phyloP scores from a whole-genome alignment of 2,329 filamentous ascomycete genomes.

The Remersonia thermophila region DNA sequence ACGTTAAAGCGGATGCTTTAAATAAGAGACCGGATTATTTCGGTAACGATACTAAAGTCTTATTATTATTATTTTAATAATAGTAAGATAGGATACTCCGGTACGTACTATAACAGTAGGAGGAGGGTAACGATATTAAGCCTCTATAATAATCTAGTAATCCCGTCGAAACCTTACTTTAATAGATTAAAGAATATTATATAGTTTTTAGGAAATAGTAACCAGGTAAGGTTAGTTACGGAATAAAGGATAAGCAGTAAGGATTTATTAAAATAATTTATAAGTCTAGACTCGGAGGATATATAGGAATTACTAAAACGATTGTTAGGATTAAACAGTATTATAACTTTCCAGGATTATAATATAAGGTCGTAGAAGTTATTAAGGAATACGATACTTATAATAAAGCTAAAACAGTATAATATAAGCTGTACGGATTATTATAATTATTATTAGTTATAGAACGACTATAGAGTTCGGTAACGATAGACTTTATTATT shows the following conservation, averaged over 20 bases:
- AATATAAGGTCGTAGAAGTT: background rate
- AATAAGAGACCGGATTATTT: constrained; percentile 2
- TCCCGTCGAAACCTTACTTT: too few species aligned
- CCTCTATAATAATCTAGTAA: too few species aligned
- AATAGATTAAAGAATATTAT: too few species aligned
- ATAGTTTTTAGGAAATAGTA: too few species aligned
- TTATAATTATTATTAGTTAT: constrained; percentile 3
- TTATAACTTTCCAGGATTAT: background rate
- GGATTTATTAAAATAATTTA: too few species aligned
- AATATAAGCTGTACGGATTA: constrained; percentile 6
- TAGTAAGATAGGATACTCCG: too few species aligned
- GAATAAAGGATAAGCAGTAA: too few species aligned
- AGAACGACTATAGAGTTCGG: constrained; percentile 3
- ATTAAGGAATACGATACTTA: background rate
- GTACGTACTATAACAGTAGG: too few species aligned
- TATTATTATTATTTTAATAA: too few species aligned
- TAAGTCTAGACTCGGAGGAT: background rate
- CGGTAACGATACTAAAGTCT: too few species aligned
- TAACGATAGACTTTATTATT: constrained; percentile 9
- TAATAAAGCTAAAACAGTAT: background rate
- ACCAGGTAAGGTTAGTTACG: too few species aligned
- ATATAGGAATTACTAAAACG: constrained; percentile 2
- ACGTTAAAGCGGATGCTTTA: constrained; percentile 13
- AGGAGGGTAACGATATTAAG: too few species aligned
- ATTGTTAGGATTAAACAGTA: background rate